These are phyloP conservation scores for Diplotaxis tenuifolia DNA, from an alignment of 345 rosid species.

Conservation along the genomic window DNA sequence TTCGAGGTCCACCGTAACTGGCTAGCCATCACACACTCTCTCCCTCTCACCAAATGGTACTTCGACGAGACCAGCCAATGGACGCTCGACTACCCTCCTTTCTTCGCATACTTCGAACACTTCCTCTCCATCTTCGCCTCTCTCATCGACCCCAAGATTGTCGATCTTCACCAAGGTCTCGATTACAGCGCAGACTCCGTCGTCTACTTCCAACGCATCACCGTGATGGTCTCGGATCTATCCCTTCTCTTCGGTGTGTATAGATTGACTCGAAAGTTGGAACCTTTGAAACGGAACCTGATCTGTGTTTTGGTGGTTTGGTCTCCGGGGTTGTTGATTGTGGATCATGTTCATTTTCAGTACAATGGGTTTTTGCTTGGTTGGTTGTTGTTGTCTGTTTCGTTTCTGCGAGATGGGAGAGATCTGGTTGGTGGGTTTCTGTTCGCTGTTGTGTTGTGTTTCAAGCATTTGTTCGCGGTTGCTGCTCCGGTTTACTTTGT, in stretches of 20 bases:
- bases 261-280: slow-evolving; percentile 45
- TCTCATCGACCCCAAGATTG: slow-evolving; percentile 66
- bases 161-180: slow-evolving; percentile 58
- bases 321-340: slow-evolving; percentile 82
- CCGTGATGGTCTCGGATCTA: slow-evolving; percentile 72
- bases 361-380: slow-evolving; percentile 90
- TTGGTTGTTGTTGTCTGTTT: slow-evolving; percentile 70
- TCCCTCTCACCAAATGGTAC: slow-evolving; percentile 84
- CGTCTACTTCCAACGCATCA: slow-evolving; percentile 63
- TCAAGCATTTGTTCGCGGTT: slow-evolving; percentile 90
- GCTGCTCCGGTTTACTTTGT: slow-evolving; percentile 94
- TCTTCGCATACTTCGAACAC: slow-evolving; percentile 69
- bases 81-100: slow-evolving; percentile 95
- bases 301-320: slow-evolving; percentile 66
- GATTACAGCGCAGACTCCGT: slow-evolving; percentile 52
- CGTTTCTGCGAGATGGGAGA: slow-evolving; percentile 70
- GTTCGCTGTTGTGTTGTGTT: slow-evolving; percentile 75
- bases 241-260: slow-evolving; percentile 56
- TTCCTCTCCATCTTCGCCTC: slow-evolving; percentile 56
- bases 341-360: slow-evolving; percentile 93
- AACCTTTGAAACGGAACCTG: slow-evolving; percentile 41
- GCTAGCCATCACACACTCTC: slow-evolving; percentile 81
- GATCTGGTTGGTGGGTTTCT: slow-evolving; percentile 81
- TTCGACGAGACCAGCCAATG: slow-evolving; percentile 80
- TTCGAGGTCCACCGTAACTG: slow-evolving; percentile 97